phyloP scores from a whole-genome alignment of 2,329 filamentous ascomycete species.

The Aspergillus viridinutans region DNA sequence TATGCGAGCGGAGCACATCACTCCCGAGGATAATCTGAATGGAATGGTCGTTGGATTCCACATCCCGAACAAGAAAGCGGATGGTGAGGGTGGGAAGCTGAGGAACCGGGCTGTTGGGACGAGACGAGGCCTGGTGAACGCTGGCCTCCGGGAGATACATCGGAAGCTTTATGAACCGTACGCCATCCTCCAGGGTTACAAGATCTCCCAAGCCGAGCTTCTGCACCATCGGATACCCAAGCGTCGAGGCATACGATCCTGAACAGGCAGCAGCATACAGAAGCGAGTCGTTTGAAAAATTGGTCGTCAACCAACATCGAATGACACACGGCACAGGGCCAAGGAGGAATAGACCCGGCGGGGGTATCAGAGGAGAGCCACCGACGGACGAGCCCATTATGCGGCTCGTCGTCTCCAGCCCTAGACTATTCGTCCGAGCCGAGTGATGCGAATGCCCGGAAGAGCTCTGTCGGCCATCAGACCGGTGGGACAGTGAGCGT shows the following conservation, averaged over 20 bases:
- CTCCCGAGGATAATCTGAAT: constrained; percentile 89
- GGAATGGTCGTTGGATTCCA: constrained; percentile 47
- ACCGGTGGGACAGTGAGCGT: constrained; percentile 88
- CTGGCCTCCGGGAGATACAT: constrained; percentile 91
- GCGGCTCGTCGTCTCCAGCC: constrained; percentile 67
- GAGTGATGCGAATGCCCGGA: constrained; percentile 77
- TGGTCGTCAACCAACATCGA: constrained; percentile 87
- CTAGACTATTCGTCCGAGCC: constrained; percentile 79
- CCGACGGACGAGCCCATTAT: constrained; percentile 59
- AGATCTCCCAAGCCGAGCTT: constrained; percentile 68
- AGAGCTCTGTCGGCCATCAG: constrained; percentile 90
- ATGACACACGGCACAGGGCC: constrained; percentile 91
- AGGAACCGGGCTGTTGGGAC: constrained; percentile 67
- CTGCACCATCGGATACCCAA: constrained; percentile 70
- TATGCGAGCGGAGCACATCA: constrained; percentile 78
- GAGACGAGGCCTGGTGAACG: constrained; percentile 65
- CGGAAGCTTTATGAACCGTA: constrained; percentile 67
- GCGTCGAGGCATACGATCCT: constrained; percentile 80
- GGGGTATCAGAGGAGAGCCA: constrained; percentile 70
- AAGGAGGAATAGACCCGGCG: constrained; percentile 78
- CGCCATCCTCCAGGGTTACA: constrained; percentile 62
- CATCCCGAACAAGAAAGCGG: constrained; percentile 67
- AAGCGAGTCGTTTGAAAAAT: constrained; percentile 83
- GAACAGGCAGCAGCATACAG: constrained; percentile 91
- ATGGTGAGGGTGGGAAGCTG: constrained; percentile 79